phyloP scores from a whole-genome alignment of 495 filamentous ascomycete species.

The Hypoxylon crocopeplum region DNA sequence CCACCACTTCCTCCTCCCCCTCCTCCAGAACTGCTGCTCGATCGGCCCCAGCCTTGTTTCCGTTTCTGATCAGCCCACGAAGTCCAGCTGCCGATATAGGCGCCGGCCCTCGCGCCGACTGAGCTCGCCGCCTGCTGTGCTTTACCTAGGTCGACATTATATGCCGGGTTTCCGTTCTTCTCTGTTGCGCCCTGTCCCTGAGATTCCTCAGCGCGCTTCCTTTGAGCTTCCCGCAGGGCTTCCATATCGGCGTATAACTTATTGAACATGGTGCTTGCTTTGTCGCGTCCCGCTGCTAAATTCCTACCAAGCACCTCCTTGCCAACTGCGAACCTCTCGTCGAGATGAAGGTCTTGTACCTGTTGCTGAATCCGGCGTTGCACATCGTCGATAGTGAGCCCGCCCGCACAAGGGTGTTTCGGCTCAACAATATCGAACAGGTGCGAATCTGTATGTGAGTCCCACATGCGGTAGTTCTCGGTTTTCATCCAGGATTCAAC shows the following conservation, averaged over 20 bases:
- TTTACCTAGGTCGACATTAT: slow-evolving; percentile 64
- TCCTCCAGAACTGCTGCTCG: slow-evolving; percentile 33
- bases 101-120: slow-evolving; percentile 76
- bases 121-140: slow-evolving; percentile 72
- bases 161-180: slow-evolving; percentile 37
- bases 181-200: slow-evolving; percentile 43
- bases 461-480: slow-evolving; percentile 87
- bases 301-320: slow-evolving; percentile 80
- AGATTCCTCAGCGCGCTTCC: slow-evolving; percentile 69
- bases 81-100: slow-evolving; percentile 95
- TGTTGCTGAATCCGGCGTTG: slow-evolving; percentile 89
- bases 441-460: slow-evolving; percentile 74
- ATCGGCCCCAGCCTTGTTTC: slow-evolving; percentile 64
- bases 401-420: slow-evolving; percentile 92
- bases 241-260: slow-evolving; percentile 91
- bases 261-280: slow-evolving; percentile 81
- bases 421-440: slow-evolving; percentile 95
- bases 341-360: slow-evolving; percentile 85
- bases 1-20: slow-evolving; percentile 6
- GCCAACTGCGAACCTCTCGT: slow-evolving; percentile 79
- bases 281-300: slow-evolving; percentile 81
- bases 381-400: slow-evolving; percentile 91
- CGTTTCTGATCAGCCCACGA: slow-evolving; percentile 91
- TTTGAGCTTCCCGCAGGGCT: slow-evolving; percentile 79
- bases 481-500: slow-evolving; percentile 82